These are phyloP conservation scores for Cladosporium colombiae DNA, from an alignment of 2,329 filamentous ascomycete species.

Conservation along the genomic window DNA sequence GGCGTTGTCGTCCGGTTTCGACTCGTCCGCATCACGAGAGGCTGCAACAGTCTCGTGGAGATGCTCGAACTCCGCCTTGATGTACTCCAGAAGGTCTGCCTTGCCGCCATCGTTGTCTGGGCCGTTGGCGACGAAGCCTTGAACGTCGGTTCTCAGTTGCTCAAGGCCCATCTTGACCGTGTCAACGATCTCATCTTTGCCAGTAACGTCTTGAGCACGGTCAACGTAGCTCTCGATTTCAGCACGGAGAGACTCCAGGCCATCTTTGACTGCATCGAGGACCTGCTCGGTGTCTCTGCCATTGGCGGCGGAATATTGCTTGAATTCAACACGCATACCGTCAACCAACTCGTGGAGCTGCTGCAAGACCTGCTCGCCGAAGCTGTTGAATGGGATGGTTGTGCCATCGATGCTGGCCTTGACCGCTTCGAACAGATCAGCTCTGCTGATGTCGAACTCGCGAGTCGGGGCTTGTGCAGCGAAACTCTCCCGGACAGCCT, in stretches of 20 bases:
- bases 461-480: constrained; percentile 45
- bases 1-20: constrained; percentile 19
- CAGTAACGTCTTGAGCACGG: constrained; percentile 65
- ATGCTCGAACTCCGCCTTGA: constrained; percentile 60
- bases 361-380: constrained; percentile 61
- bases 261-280: constrained; percentile 83
- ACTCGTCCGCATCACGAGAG: constrained; percentile 27
- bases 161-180: constrained; percentile 66
- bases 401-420: constrained; percentile 58
- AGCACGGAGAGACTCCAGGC: constrained; percentile 74
- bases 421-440: constrained; percentile 61
- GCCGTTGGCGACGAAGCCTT: constrained; percentile 51
- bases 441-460: constrained; percentile 49
- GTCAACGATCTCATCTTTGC: constrained; percentile 77
- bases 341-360: constrained; percentile 61
- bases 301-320: constrained; percentile 76
- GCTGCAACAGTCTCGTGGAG: constrained; percentile 59
- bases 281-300: constrained; percentile 85
- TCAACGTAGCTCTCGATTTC: constrained; percentile 84
- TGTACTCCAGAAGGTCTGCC: constrained; percentile 51
- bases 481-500: constrained; percentile 62
- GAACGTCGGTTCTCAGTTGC: constrained; percentile 61
- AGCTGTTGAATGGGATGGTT: constrained; percentile 52
- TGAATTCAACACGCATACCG: constrained; percentile 65
- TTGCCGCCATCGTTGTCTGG: constrained; percentile 45